These are phyloP conservation scores for Arabidopsis arenosa DNA, from an alignment of 345 rosid genomes.

Conservation along the genomic window DNA sequence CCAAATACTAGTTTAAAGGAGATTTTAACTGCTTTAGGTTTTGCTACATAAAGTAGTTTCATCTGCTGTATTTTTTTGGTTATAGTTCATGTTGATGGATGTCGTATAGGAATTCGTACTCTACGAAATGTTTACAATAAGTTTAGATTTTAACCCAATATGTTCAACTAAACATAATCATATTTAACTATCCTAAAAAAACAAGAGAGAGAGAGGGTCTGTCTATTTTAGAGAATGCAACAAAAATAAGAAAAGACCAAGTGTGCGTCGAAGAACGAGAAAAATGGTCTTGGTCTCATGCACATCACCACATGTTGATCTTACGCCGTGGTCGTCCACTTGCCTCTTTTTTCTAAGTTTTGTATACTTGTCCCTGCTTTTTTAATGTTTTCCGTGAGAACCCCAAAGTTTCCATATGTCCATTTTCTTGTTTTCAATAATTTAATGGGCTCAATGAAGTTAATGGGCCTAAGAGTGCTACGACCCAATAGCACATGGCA, in stretches of 20 bases:
- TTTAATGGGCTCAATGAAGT: slow-evolving; percentile 20
- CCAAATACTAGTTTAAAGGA: neutral
- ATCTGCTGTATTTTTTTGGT: neutral
- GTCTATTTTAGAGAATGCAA: neutral
- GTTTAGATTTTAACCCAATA: neutral
- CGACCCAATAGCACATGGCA: neutral
- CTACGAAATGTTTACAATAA: neutral
- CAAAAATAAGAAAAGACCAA: neutral
- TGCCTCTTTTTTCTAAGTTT: neutral
- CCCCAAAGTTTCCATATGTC: slow-evolving; percentile 7
- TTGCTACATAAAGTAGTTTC: neutral
- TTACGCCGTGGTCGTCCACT: slow-evolving; percentile 29
- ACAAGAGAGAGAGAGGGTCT: neutral
- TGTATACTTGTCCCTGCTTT: slow-evolving; percentile 5
- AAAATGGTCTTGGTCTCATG: slow-evolving; percentile 29
- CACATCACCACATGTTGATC: slow-evolving; percentile 36
- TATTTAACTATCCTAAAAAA: neutral
- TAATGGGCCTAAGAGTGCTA: slow-evolving; percentile 27
- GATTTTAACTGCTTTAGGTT: neutral
- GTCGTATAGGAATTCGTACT: slow-evolving; percentile 1
- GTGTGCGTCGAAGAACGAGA: slow-evolving; percentile 26
- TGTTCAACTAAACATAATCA: neutral
- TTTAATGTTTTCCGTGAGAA: neutral
- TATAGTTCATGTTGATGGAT: neutral
- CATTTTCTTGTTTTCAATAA: neutral